phyloP scores from a whole-genome alignment of 306 rosid genomes.

The Echinosophora koreensis region DNA sequence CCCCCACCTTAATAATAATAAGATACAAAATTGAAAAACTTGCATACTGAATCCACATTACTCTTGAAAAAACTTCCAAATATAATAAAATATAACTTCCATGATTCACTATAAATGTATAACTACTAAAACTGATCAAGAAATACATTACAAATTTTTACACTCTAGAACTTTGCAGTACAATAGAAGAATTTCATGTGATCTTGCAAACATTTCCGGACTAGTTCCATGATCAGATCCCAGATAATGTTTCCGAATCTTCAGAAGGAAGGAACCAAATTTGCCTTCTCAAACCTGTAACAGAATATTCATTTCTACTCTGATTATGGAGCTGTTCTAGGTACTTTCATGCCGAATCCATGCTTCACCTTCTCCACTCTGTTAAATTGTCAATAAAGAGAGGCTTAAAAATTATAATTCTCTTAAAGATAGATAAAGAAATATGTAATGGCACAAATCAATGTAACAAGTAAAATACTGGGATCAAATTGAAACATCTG shows the following conservation, averaged over 20 bases:
- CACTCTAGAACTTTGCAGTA: slow-evolving; percentile 3
- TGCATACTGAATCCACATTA: background rate
- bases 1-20: background rate
- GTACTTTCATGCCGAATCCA: slow-evolving; percentile 94
- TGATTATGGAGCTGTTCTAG: slow-evolving; percentile 61
- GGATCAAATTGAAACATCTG: background rate
- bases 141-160: slow-evolving; percentile 21
- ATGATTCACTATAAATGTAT: slow-evolving; percentile 29
- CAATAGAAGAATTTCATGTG: slow-evolving; percentile 20
- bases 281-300: slow-evolving; percentile 32
- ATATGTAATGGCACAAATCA: slow-evolving; percentile 13
- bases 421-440: slow-evolving; percentile 22
- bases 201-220: slow-evolving; percentile 38
- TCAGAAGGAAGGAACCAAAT: slow-evolving; percentile 38
- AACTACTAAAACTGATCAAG: slow-evolving; percentile 29
- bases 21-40: background rate
- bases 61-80: slow-evolving; percentile 12
- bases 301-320: slow-evolving; percentile 16
- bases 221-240: slow-evolving; percentile 13
- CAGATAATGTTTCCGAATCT: slow-evolving; percentile 25
- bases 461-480: background rate
- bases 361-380: slow-evolving; percentile 90
- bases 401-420: slow-evolving; percentile 23
- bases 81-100: slow-evolving; percentile 28
- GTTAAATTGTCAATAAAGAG: slow-evolving; percentile 41